A percentile compares a stretch with the other conserved stretches of the same genome.
These are phyloP conservation scores for Cairneyella variabilis DNA, from an alignment of 495 filamentous ascomycete species.

Conservation along the genomic window DNA sequence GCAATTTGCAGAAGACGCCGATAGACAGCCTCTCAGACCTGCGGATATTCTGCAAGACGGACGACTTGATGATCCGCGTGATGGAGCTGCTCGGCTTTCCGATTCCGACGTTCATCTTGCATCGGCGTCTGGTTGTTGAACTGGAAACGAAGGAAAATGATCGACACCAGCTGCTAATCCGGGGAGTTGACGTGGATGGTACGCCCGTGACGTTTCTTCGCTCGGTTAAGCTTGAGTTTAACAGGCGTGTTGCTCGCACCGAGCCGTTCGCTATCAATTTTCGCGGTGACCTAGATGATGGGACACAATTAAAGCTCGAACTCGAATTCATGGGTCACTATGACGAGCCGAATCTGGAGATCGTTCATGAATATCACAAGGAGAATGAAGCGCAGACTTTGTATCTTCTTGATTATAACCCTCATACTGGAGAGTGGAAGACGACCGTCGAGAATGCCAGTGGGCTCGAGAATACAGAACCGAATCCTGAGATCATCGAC, in stretches of 20 bases:
- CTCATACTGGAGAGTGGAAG: conserved; percentile 35
- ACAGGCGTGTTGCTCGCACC: conserved; percentile 28
- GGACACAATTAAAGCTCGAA: conserved; percentile 28
- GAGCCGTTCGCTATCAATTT: conserved; percentile 39
- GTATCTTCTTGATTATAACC: conserved; percentile 39
- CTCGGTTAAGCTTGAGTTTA: conserved; percentile 33
- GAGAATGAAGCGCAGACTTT: conserved; percentile 16
- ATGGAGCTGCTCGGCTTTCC: conserved; percentile 36
- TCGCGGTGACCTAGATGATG: conserved; percentile 26
- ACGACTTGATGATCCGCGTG: conserved; percentile 35
- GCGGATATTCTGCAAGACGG: conserved; percentile 31
- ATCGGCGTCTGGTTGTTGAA: conserved; percentile 27
- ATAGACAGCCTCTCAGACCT: conserved; percentile 30
- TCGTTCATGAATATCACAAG: conserved; percentile 21
- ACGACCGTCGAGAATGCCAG: conserved; percentile 12
- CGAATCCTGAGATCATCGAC: no score
- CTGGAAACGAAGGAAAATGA: conserved; percentile 22
- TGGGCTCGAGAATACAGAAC: no score
- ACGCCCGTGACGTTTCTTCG: conserved; percentile 40
- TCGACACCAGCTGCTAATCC: conserved; percentile 27
- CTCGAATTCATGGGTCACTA: conserved; percentile 47
- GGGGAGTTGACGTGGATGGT: conserved; percentile 38
- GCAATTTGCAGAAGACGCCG: conserved; percentile 42
- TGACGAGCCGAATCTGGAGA: conserved; percentile 35
- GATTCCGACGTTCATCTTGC: conserved; percentile 35